These are phyloP conservation scores for Xylaria sp. DNA, from an alignment of 2,329 filamentous ascomycete species.

Conservation along the genomic window DNA sequence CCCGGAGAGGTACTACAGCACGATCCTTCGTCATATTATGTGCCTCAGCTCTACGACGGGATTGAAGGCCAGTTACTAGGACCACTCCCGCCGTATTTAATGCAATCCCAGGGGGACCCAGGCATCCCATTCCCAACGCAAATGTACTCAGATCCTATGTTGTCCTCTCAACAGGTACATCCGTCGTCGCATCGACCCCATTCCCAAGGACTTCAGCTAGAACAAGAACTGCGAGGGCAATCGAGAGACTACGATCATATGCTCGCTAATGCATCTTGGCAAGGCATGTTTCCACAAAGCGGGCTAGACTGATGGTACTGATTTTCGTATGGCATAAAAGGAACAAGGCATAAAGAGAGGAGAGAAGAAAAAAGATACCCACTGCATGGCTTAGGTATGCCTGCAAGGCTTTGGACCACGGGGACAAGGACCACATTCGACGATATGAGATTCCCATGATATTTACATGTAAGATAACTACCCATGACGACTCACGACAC, in stretches of 20 bases:
- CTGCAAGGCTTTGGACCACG: slow-evolving; percentile 27
- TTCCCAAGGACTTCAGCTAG: slow-evolving; percentile 41
- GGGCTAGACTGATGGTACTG: slow-evolving; percentile 44
- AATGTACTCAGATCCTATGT: slow-evolving; percentile 59
- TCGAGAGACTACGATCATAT: slow-evolving; percentile 61
- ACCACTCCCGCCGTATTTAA: slow-evolving; percentile 76
- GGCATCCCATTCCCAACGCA: slow-evolving; percentile 57
- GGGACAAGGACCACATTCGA: slow-evolving; percentile 6
- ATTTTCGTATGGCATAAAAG: slow-evolving; percentile 19
- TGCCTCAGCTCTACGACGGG: slow-evolving; percentile 68
- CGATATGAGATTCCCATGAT: slow-evolving; percentile 14
- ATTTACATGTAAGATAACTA: slow-evolving; percentile 25
- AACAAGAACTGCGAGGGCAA: slow-evolving; percentile 51
- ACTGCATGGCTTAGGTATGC: slow-evolving; percentile 35
- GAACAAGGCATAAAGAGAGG: slow-evolving; percentile 15
- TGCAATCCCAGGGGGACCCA: slow-evolving; percentile 62
- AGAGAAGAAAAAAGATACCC: slow-evolving; percentile 46
- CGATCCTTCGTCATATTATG: slow-evolving; percentile 60
- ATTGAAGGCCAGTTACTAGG: slow-evolving; percentile 80
- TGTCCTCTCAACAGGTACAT: slow-evolving; percentile 54
- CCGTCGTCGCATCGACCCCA: slow-evolving; percentile 48
- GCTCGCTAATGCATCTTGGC: slow-evolving; percentile 55
- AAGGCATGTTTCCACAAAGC: slow-evolving; percentile 47
- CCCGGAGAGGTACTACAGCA: slow-evolving; percentile 49
- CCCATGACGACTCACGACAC: slow-evolving; percentile 33